Percentiles rank a stretch among this genome's conserved stretches.
These are phyloP conservation scores for Neonectria punicea DNA, from an alignment of 2,329 filamentous ascomycete species.

Conservation along the genomic window DNA sequence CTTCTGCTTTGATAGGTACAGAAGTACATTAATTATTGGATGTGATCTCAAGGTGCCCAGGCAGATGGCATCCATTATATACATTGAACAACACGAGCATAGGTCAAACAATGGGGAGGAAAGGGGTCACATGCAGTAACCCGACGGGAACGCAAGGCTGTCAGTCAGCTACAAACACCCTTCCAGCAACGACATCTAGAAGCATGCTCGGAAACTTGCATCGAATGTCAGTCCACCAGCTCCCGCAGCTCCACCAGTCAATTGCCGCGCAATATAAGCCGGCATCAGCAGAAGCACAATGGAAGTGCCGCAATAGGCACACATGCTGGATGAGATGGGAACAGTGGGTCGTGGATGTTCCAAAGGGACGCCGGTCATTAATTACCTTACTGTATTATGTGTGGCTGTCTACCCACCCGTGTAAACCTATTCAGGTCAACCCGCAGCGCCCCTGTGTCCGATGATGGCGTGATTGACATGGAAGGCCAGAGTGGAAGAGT, in stretches of 20 bases:
- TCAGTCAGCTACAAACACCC: neutral
- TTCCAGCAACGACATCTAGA: neutral
- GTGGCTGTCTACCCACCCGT: neutral
- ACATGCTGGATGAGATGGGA: neutral
- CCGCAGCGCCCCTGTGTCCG: neutral
- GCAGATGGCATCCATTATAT: neutral
- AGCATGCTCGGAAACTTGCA: neutral
- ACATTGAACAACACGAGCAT: neutral
- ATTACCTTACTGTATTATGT: too few species aligned
- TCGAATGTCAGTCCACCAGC: neutral
- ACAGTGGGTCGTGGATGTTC: conserved; percentile 6
- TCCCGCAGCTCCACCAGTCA: conserved; percentile 11
- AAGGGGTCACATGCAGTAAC: neutral
- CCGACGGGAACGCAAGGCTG: neutral
- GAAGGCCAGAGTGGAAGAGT: neutral
- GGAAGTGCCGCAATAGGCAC: neutral
- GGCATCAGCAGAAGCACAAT: conserved; percentile 1
- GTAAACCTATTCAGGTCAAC: neutral
- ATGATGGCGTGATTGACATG: neutral
- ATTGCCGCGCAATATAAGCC: conserved; percentile 13
- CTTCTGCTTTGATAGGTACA: neutral
- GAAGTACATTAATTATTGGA: neutral
- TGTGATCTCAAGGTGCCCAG: too few species aligned
- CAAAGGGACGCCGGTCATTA: too few species aligned
- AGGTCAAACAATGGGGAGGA: neutral